Evolutionary conservation across 2,329 filamentous ascomycete genomes (phyloP).

Genomic region (Exophiala lecanii-corni): DNA sequence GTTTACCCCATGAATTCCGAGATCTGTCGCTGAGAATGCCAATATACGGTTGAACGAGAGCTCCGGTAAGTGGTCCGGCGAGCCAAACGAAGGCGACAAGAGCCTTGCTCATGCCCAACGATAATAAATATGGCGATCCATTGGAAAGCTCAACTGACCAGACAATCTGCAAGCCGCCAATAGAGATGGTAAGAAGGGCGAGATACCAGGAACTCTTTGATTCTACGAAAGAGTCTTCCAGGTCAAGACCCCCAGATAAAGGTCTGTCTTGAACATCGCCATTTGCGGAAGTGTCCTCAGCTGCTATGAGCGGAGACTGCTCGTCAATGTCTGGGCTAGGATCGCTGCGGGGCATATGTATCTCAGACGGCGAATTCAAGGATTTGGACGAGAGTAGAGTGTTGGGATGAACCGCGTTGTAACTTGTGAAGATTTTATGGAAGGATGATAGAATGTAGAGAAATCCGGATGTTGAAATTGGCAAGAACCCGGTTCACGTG

Average conservation of each 20-base stretch:
- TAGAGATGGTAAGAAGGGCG: slow-evolving; percentile 76
- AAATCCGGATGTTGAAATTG: too few relatives aligned
- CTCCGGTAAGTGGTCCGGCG: slow-evolving; percentile 72
- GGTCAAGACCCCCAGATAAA: slow-evolving; percentile 11
- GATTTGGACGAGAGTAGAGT: too few relatives aligned
- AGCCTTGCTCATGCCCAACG: slow-evolving; percentile 76
- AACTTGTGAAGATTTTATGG: too few relatives aligned
- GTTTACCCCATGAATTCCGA: slow-evolving; percentile 67
- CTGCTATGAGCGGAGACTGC: slow-evolving; percentile 24
- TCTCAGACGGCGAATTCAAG: too few relatives aligned
- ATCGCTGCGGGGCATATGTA: slow-evolving; percentile 22
- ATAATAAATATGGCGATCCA: slow-evolving; percentile 78
- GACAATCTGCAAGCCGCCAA: slow-evolving; percentile 85
- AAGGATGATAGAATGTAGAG: too few relatives aligned
- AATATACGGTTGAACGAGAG: slow-evolving; percentile 75
- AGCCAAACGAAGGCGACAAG: slow-evolving; percentile 82
- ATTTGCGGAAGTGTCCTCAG: slow-evolving; percentile 9
- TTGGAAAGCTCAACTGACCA: slow-evolving; percentile 95
- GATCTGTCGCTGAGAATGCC: slow-evolving; percentile 78
- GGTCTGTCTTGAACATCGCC: slow-evolving; percentile 14
- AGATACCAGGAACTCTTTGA: slow-evolving; percentile 81
- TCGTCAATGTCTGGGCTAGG: slow-evolving; percentile 18
- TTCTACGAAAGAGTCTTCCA: slow-evolving; percentile 23
- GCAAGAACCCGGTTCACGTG: too few relatives aligned
- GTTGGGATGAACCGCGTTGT: too few relatives aligned